A percentile compares a stretch with the other conserved stretches of the same genome.
phyloP scores from a whole-genome alignment of 768 basidiomycete genomes.

The Tubosaeta sp. region DNA sequence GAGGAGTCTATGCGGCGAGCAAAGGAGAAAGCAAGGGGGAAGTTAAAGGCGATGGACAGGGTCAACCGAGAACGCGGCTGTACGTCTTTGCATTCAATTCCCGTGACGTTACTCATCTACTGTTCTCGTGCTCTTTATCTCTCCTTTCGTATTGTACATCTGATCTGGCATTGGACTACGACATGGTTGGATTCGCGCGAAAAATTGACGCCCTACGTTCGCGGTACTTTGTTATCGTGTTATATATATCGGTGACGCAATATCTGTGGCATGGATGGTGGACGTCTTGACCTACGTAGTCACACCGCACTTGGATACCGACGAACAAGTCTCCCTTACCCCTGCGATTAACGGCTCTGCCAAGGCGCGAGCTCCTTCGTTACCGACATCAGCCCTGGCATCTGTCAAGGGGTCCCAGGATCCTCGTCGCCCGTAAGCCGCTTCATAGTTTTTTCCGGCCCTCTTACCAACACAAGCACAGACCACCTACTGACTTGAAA shows the following conservation, averaged over 20 bases:
- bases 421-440: slow-evolving; percentile 55
- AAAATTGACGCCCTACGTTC: slow-evolving; percentile 1
- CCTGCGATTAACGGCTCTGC: slow-evolving; percentile 31
- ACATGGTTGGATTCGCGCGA: slow-evolving; percentile 9
- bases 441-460: slow-evolving; percentile 13
- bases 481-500: slow-evolving; percentile 50
- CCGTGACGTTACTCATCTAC: slow-evolving; percentile 9
- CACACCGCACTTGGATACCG: slow-evolving; percentile 49
- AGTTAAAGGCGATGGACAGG: slow-evolving; percentile 65
- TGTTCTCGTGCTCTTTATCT: slow-evolving; percentile 16
- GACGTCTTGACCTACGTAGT: slow-evolving; percentile 19
- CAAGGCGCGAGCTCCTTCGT: slow-evolving; percentile 47
- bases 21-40: slow-evolving; percentile 73
- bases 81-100: slow-evolving; percentile 42
- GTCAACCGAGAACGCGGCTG: slow-evolving; percentile 72
- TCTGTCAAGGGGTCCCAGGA: slow-evolving; percentile 56
- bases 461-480: slow-evolving; percentile 7
- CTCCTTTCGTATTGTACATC: neutral
- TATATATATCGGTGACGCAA: slow-evolving; percentile 6
- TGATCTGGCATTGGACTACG: slow-evolving; percentile 3
- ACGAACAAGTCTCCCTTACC: slow-evolving; percentile 40
- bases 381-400: slow-evolving; percentile 42
- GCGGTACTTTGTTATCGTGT: neutral
- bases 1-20: slow-evolving; percentile 73
- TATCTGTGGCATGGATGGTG: slow-evolving; percentile 11